A percentile compares a stretch with the other conserved stretches of the same genome.
phyloP scores from a whole-genome alignment of 2,329 filamentous ascomycete species.

The Conoideocrella luteorostrata region DNA sequence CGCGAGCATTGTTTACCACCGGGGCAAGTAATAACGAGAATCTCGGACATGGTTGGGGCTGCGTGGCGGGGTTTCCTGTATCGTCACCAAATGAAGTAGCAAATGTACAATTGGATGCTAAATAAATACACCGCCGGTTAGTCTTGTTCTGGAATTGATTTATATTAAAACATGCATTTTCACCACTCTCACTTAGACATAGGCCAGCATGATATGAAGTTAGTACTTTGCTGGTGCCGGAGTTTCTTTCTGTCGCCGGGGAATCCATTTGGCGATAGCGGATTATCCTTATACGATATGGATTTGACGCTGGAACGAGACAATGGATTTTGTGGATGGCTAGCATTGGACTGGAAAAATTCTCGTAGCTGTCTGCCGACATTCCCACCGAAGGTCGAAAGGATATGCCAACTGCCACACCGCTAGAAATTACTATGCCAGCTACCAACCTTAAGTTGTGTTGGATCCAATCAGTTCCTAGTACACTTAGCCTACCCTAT shows the following conservation, averaged over 20 bases:
- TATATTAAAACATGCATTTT: background rate
- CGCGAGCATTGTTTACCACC: constrained; percentile 2
- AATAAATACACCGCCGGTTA: background rate
- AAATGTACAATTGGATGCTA: background rate
- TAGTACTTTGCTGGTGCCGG: background rate
- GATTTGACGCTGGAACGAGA: background rate
- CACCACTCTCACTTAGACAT: background rate
- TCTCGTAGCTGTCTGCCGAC: too few relatives aligned
- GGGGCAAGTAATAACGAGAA: constrained; percentile 2
- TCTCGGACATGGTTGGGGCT: background rate
- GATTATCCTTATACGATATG: background rate
- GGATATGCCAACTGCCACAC: too few relatives aligned
- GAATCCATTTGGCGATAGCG: background rate
- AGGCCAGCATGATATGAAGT: background rate
- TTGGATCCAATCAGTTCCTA: too few relatives aligned
- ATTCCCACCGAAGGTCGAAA: too few relatives aligned
- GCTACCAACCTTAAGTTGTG: too few relatives aligned
- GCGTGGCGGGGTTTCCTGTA: background rate
- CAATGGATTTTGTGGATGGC: too few relatives aligned
- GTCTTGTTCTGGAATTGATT: too few relatives aligned
- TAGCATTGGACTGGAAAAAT: too few relatives aligned
- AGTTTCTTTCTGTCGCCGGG: background rate
- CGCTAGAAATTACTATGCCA: too few relatives aligned
- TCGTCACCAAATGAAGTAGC: background rate
- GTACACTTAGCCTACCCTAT: too few relatives aligned